These are phyloP conservation scores for Mycena alexandri DNA, from an alignment of 768 basidiomycete species.

Conservation along the genomic window DNA sequence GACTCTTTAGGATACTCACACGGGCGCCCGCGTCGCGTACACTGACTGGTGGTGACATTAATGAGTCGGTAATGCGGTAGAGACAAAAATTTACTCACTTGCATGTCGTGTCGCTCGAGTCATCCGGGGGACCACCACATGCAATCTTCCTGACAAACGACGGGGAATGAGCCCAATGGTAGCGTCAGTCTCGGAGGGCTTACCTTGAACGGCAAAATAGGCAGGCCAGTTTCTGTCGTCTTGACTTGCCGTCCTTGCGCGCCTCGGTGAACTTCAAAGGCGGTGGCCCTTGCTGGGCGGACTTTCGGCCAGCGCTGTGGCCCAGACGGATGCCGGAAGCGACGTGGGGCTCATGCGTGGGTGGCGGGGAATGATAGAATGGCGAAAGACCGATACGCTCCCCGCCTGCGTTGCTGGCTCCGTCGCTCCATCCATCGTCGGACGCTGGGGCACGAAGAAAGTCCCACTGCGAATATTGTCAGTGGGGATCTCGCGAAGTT, in stretches of 20 bases:
- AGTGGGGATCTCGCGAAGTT: no score
- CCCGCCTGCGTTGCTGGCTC: background rate
- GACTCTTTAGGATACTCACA: conserved; percentile 23
- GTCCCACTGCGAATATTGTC: background rate
- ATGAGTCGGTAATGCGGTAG: background rate
- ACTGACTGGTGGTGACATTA: conserved; percentile 13
- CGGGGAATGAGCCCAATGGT: no score
- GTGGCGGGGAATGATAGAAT: background rate
- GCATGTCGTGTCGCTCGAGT: background rate
- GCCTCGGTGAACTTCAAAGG: conserved; percentile 20
- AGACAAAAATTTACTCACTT: conserved; percentile 7
- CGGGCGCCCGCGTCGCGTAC: background rate
- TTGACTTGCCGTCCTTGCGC: conserved; percentile 15
- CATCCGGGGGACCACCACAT: conserved; percentile 1
- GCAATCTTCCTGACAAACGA: conserved; percentile 18
- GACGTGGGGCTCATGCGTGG: background rate
- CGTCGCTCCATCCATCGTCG: background rate
- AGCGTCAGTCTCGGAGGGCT: no score
- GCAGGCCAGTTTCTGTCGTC: conserved; percentile 18
- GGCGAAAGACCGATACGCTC: background rate
- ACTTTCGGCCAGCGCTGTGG: no score
- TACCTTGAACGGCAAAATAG: conserved; percentile 17
- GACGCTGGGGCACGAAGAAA: background rate
- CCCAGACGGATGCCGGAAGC: no score
- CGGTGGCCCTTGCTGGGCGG: background rate